Evolutionary conservation across 2,329 filamentous ascomycete genomes (phyloP).

Genomic region (Penicillium sp.): DNA sequence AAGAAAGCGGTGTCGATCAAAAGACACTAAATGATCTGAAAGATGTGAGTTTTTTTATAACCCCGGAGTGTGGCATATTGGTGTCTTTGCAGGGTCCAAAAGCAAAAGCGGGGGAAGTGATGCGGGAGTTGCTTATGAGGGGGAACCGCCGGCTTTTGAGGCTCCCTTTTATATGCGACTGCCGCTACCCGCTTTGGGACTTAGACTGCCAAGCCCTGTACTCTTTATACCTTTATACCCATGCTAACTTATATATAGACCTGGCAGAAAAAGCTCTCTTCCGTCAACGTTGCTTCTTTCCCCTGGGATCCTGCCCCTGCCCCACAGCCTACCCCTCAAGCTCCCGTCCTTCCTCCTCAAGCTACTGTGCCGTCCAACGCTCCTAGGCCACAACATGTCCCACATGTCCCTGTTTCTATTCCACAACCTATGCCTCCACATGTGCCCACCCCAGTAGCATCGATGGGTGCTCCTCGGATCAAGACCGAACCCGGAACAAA

Average conservation of each 20-base stretch:
- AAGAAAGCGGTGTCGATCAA: slow-evolving; percentile 90
- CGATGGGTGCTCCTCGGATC: slow-evolving; percentile 40
- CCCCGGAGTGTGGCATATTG: slow-evolving; percentile 7
- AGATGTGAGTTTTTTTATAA: slow-evolving; percentile 59
- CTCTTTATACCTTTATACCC: slow-evolving; percentile 8
- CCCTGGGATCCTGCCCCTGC: slow-evolving; percentile 93
- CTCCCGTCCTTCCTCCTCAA: slow-evolving; percentile 36
- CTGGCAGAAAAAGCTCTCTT: slow-evolving; percentile 89
- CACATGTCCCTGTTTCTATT: slow-evolving; percentile 26
- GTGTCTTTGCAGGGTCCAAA: slow-evolving; percentile 37
- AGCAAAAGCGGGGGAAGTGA: slow-evolving; percentile 30
- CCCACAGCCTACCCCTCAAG: slow-evolving; percentile 48
- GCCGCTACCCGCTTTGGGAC: slow-evolving; percentile 27
- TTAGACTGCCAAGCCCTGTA: slow-evolving; percentile 24
- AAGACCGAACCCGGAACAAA: slow-evolving; percentile 51
- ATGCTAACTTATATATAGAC: slow-evolving; percentile 52
- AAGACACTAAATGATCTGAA: slow-evolving; percentile 79
- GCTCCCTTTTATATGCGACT: slow-evolving; percentile 39
- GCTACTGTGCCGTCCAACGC: slow-evolving; percentile 44
- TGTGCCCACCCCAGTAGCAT: slow-evolving; percentile 22
- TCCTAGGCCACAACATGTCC: slow-evolving; percentile 26
- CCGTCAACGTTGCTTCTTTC: slow-evolving; percentile 77
- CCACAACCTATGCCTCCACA: slow-evolving; percentile 31
- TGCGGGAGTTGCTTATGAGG: slow-evolving; percentile 39
- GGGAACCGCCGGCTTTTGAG: slow-evolving; percentile 39